A percentile compares a stretch with the other conserved stretches of the same genome.
phyloP scores from a whole-genome alignment of 176 grass and related monocot species.

The Cenchrus fungigraminus region DNA sequence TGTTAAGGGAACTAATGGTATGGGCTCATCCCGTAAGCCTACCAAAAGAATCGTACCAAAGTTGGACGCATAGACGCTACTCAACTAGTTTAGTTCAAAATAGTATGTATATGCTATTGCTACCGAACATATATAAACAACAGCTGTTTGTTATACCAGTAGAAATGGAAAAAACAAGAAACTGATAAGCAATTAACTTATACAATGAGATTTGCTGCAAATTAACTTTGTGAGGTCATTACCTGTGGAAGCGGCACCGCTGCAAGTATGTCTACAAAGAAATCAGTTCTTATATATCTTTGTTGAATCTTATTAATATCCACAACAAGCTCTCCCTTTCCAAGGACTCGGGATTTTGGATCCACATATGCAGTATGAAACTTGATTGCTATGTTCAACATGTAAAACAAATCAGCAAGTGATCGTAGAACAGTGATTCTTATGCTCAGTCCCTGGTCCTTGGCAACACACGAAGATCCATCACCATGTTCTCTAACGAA shows the following conservation, averaged over 20 bases:
- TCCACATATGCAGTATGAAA: slow-evolving; percentile 85
- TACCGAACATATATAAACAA: background rate
- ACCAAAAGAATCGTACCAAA: background rate
- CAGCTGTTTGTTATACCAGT: background rate
- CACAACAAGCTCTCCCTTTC: slow-evolving; percentile 74
- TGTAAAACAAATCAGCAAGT: slow-evolving; percentile 75
- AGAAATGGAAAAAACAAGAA: background rate
- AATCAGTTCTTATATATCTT: slow-evolving; percentile 68
- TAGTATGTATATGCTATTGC: background rate
- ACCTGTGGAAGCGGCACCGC: slow-evolving; percentile 90
- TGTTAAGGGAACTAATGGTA: background rate
- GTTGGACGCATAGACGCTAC: background rate
- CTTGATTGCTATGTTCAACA: slow-evolving; percentile 73
- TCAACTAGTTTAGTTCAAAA: background rate
- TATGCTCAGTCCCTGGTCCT: slow-evolving; percentile 51
- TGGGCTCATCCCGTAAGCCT: background rate
- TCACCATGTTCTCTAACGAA: slow-evolving; percentile 7
- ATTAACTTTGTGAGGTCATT: background rate
- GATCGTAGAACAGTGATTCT: slow-evolving; percentile 62
- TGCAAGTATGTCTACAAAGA: slow-evolving; percentile 67
- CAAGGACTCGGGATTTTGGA: slow-evolving; percentile 72
- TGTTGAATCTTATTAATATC: slow-evolving; percentile 68
- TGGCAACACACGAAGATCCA: slow-evolving; percentile 43
- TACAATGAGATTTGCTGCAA: background rate
- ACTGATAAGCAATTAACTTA: background rate